A percentile compares a stretch with the other conserved stretches of the same genome.
Conservation (phyloP, 371 early-diverging fungal species). For the Mucor racemosus region DNA sequence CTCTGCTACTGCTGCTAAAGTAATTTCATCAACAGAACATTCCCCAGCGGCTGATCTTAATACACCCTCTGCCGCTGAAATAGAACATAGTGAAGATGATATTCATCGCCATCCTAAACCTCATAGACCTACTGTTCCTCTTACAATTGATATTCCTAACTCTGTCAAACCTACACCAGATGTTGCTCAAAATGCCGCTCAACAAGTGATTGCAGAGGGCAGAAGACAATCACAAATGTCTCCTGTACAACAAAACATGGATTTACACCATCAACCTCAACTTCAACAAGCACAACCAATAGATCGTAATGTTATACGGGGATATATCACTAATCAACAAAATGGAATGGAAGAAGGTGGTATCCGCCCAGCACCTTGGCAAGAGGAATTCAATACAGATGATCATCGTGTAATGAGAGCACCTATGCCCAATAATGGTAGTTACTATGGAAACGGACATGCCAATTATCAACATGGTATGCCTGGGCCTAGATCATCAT, state of each 20-base stretch:
- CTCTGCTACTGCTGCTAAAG: neutral
- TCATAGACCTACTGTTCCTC: constrained; percentile 35
- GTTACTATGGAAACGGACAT: constrained; percentile 5
- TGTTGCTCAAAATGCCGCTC: constrained; percentile 29
- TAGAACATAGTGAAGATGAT: neutral
- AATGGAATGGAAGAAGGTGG: constrained; percentile 13
- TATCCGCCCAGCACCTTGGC: constrained; percentile 36
- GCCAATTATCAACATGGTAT: neutral
- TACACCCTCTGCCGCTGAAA: neutral
- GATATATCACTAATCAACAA: constrained; percentile 8
- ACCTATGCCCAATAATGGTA: neutral
- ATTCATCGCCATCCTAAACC: constrained; percentile 24
- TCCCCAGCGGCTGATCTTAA: neutral
- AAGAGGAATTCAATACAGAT: constrained; percentile 14
- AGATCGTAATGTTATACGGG: constrained; percentile 10
- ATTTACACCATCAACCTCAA: neutral
- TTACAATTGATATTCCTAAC: constrained; percentile 51
- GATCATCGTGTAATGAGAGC: neutral
- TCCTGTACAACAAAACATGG: constrained; percentile 13
- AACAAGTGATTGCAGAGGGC: constrained; percentile 38
- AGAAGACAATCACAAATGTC: constrained; percentile 36
- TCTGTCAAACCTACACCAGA: constrained; percentile 20
- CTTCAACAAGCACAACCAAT: constrained; percentile 6
- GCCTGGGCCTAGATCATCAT: constrained; percentile 16
- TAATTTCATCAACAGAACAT: neutral